Percentiles rank a stretch among this genome's conserved stretches.
Conservation (phyloP, 176 grass and related monocot genomes). For the Eleusine coracana region DNA sequence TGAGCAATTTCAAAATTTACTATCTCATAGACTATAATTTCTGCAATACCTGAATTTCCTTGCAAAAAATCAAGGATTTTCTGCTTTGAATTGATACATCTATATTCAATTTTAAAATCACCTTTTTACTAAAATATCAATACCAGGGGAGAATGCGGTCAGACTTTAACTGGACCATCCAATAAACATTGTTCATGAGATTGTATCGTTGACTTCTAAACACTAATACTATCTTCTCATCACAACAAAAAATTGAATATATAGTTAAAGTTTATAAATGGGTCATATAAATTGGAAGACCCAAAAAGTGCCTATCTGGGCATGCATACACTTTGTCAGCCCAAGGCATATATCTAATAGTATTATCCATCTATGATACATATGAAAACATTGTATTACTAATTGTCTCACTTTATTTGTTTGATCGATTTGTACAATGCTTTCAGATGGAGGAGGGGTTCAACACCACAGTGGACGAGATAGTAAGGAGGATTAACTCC, state of each 20-base stretch:
- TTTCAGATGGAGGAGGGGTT: slow-evolving; percentile 62
- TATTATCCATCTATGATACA: background rate
- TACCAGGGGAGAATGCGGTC: too few relatives aligned
- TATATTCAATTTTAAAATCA: too few relatives aligned
- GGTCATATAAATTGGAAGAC: background rate
- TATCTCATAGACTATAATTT: background rate
- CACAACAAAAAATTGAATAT: background rate
- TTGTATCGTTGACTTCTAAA: too few relatives aligned
- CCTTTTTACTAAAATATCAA: too few relatives aligned
- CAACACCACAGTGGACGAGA: slow-evolving; percentile 49
- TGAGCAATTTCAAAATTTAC: background rate
- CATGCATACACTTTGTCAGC: background rate
- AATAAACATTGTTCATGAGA: too few relatives aligned
- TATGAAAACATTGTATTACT: background rate
- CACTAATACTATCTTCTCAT: background rate
- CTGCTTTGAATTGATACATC: too few relatives aligned
- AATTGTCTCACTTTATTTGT: background rate
- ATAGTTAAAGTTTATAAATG: background rate
- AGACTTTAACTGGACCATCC: too few relatives aligned
- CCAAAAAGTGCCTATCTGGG: background rate
- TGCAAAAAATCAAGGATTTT: background rate
- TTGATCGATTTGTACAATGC: background rate
- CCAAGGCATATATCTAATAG: background rate
- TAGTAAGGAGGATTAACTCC: slow-evolving; percentile 59
- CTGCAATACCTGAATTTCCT: background rate